These are phyloP conservation scores for Pachysandra terminalis DNA, from an alignment of 164 flowering plant genomes.

Conservation along the genomic window DNA sequence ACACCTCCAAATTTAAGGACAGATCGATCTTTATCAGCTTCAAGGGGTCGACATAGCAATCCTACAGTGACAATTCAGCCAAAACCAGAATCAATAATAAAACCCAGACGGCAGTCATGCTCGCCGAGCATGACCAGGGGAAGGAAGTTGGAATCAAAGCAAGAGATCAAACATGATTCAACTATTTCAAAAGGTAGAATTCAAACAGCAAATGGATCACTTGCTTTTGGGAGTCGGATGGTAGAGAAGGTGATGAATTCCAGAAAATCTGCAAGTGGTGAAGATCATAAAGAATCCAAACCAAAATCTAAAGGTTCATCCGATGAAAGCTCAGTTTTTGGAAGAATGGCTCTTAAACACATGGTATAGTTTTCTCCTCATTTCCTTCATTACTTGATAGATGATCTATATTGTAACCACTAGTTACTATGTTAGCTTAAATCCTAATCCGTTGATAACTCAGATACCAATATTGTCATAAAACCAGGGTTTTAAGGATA, in stretches of 20 bases:
- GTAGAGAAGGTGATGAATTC: slow-evolving; percentile 72
- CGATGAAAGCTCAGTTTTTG: slow-evolving; percentile 25
- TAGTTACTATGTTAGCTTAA: too few relatives aligned
- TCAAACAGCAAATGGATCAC: slow-evolving; percentile 19
- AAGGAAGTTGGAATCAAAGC: slow-evolving; percentile 25
- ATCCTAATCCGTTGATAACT: too few relatives aligned
- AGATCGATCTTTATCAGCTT: slow-evolving; percentile 27
- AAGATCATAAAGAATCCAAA: slow-evolving; percentile 29
- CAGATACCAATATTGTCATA: too few relatives aligned
- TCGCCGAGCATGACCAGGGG: slow-evolving; percentile 46
- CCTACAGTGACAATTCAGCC: too few relatives aligned
- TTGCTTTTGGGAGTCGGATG: slow-evolving; percentile 53
- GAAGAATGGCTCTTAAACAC: slow-evolving; percentile 33
- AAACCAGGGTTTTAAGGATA: too few relatives aligned
- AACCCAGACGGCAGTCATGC: slow-evolving; percentile 34
- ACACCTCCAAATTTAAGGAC: slow-evolving; percentile 37
- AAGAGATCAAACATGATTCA: slow-evolving; percentile 11
- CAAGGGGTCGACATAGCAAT: slow-evolving; percentile 10
- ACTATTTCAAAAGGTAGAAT: slow-evolving; percentile 4
- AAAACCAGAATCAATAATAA: too few relatives aligned
- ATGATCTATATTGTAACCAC: too few relatives aligned
- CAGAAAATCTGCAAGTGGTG: slow-evolving; percentile 27
- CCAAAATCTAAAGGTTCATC: slow-evolving; percentile 16
- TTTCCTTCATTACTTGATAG: too few relatives aligned
- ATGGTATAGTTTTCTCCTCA: slow-evolving; percentile 27